Percentiles rank a stretch among this genome's conserved stretches.
phyloP scores from a whole-genome alignment of 352 stramenopile species.

The Pythium sp. region DNA sequence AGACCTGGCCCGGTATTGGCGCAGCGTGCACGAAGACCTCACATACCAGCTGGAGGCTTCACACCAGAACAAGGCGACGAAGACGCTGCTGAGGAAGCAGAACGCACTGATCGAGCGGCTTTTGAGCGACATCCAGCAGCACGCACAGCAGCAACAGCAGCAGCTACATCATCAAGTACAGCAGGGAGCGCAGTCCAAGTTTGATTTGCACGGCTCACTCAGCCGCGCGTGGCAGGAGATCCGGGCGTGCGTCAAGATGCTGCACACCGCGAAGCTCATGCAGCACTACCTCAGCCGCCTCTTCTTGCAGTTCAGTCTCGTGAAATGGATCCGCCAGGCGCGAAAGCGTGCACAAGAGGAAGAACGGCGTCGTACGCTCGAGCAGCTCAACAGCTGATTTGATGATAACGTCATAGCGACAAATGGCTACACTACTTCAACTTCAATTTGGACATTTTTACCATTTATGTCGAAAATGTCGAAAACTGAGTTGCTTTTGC shows the following conservation, averaged over 20 bases:
- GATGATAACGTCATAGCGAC: not conserved
- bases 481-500: too few relatives aligned
- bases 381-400: conserved; percentile 16
- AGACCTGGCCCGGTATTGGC: conserved; percentile 64
- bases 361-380: conserved; percentile 19
- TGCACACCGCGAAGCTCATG: conserved; percentile 65
- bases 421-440: not conserved
- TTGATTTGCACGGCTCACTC: conserved; percentile 14
- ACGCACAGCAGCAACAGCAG: conserved; percentile 19
- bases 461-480: not conserved
- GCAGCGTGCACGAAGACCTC: conserved; percentile 44
- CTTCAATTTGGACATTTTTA: not conserved
- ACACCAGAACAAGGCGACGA: conserved; percentile 65
- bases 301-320: conserved; percentile 56
- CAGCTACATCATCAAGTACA: conserved; percentile 19
- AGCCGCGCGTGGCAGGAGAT: conserved; percentile 55
- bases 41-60: conserved; percentile 47
- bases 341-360: conserved; percentile 37
- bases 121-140: conserved; percentile 30
- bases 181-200: not conserved
- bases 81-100: conserved; percentile 54
- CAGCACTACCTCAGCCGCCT: conserved; percentile 66
- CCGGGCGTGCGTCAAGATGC: conserved; percentile 56
- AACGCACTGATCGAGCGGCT: conserved; percentile 55
- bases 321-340: conserved; percentile 55